Evolutionary conservation across 2,329 filamentous ascomycete genomes (phyloP).

Genomic region (Nothophoma quercina): DNA sequence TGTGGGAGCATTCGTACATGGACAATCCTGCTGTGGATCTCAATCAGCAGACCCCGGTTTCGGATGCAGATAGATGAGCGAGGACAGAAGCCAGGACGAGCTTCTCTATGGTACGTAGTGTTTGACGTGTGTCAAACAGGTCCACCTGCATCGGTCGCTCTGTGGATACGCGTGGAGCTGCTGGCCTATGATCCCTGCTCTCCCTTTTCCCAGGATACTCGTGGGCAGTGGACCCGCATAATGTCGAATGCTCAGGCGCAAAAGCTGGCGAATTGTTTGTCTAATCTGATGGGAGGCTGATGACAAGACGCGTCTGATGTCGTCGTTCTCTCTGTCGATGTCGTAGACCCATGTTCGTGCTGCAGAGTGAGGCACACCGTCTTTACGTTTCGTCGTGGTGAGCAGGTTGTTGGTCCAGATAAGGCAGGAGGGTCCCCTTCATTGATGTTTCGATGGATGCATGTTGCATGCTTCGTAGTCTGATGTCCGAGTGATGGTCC

Average conservation of each 20-base stretch:
- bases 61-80: slow-evolving; percentile 13
- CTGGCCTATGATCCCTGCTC: background rate
- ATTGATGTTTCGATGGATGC: too few relatives aligned
- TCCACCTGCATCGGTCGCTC: slow-evolving; percentile 2
- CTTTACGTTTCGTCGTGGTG: too few relatives aligned
- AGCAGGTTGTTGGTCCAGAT: too few relatives aligned
- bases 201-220: background rate
- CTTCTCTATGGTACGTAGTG: background rate
- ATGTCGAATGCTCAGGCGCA: background rate
- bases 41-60: slow-evolving; percentile 14
- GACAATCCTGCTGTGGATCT: slow-evolving; percentile 10
- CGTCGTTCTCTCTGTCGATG: background rate
- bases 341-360: background rate
- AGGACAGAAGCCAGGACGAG: background rate
- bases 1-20: slow-evolving; percentile 3
- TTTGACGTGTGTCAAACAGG: slow-evolving; percentile 8
- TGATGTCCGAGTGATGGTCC: too few relatives aligned
- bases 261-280: background rate
- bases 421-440: too few relatives aligned
- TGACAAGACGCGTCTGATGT: background rate
- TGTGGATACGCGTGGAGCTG: background rate
- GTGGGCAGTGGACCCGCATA: too few relatives aligned
- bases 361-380: background rate
- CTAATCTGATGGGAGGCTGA: background rate
- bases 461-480: too few relatives aligned